Conservation (phyloP, 805 yeast species). For the Saccharomycopsis capsularis region DNA sequence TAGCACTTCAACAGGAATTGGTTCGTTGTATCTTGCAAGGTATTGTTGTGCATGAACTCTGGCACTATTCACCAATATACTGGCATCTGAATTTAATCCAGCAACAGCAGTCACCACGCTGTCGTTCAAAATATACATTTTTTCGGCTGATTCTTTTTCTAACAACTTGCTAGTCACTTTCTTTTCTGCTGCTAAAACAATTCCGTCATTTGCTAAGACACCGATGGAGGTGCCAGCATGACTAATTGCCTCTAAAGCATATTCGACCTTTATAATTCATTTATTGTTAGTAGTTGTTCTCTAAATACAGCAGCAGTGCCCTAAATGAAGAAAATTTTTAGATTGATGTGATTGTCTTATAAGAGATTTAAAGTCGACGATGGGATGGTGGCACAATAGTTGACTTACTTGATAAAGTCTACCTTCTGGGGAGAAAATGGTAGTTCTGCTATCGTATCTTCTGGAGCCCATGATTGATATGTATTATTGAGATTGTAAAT, state of each 20-base stretch:
- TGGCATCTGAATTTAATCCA: slow-evolving; percentile 96
- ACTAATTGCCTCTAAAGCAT: slow-evolving; percentile 92
- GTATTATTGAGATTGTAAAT: no score
- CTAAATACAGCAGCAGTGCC: no score
- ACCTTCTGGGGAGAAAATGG: slow-evolving; percentile 98
- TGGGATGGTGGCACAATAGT: no score
- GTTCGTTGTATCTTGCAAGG: slow-evolving; percentile 80
- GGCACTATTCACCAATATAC: slow-evolving; percentile 81
- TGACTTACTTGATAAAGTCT: slow-evolving; percentile 83
- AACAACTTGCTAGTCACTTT: slow-evolving; percentile 88
- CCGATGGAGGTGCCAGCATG: slow-evolving; percentile 97
- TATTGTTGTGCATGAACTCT: slow-evolving; percentile 78
- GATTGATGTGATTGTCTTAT: no score
- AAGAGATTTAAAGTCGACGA: no score
- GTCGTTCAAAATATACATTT: slow-evolving; percentile 79
- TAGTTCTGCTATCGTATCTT: slow-evolving; percentile 98
- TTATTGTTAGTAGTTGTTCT: neutral
- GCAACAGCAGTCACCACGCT: slow-evolving; percentile 91
- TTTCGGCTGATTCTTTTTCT: slow-evolving; percentile 93
- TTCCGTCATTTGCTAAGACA: slow-evolving; percentile 77
- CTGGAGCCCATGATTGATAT: slow-evolving; percentile 85
- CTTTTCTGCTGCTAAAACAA: slow-evolving; percentile 93
- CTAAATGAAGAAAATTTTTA: no score
- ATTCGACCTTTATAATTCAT: slow-evolving; percentile 58
- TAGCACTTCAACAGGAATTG: slow-evolving; percentile 86